Conservation (phyloP, 805 yeast species). For the Saturnispora besseyi region DNA sequence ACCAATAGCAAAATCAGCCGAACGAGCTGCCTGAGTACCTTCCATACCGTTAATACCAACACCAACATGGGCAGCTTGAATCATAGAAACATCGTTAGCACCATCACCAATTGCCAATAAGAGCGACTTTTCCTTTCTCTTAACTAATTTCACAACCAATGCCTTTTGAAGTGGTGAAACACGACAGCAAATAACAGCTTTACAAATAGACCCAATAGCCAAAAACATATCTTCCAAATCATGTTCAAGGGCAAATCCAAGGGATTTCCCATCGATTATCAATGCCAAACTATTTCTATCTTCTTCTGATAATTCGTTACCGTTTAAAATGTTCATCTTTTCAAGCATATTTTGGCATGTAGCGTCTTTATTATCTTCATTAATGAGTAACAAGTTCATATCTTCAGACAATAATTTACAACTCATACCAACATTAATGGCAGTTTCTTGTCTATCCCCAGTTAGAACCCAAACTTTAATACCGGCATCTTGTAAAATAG, state of each 20-base stretch:
- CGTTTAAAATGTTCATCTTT: slow-evolving; percentile 65
- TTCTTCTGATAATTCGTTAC: slow-evolving; percentile 54
- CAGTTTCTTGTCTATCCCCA: slow-evolving; percentile 98
- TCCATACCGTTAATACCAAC: slow-evolving; percentile 99
- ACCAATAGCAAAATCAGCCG: slow-evolving; percentile 95
- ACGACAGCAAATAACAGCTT: slow-evolving; percentile 95
- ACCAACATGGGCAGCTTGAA: slow-evolving; percentile 98
- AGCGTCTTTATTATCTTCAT: slow-evolving; percentile 76
- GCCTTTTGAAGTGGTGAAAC: slow-evolving; percentile 98
- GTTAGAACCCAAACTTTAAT: slow-evolving; percentile 96
- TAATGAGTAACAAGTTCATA: slow-evolving; percentile 84
- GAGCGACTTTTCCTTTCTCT: slow-evolving; percentile 64
- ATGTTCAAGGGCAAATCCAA: slow-evolving; percentile 75
- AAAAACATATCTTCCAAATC: slow-evolving; percentile 71
- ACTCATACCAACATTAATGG: slow-evolving; percentile 97
- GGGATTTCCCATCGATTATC: slow-evolving; percentile 88
- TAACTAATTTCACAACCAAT: slow-evolving; percentile 88
- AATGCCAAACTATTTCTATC: slow-evolving; percentile 78
- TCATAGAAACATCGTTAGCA: slow-evolving; percentile 98
- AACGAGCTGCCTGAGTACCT: slow-evolving; percentile 98
- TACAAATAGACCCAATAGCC: slow-evolving; percentile 76
- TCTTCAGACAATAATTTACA: slow-evolving; percentile 91
- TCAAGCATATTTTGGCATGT: slow-evolving; percentile 63
- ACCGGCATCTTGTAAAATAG: slow-evolving; percentile 91
- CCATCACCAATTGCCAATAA: slow-evolving; percentile 96